Evolutionary conservation across 2,329 filamentous ascomycete genomes (phyloP).

Genomic region (Epichloe sibirici): DNA sequence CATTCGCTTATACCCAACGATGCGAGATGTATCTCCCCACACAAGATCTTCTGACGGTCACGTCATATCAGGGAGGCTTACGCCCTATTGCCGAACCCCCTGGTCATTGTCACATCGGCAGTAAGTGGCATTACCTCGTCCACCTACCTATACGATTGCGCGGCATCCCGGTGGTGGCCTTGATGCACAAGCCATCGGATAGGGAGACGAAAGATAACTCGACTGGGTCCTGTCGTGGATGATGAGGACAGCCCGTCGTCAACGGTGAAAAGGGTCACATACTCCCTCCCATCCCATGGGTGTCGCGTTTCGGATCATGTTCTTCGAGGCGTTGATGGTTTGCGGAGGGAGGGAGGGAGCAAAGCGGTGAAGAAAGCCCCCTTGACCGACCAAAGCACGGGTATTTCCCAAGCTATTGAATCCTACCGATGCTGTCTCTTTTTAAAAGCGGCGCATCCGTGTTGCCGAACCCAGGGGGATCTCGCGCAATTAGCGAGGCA

Average conservation of each 20-base stretch:
- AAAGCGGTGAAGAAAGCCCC: too few species aligned
- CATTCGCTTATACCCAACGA: neutral
- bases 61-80: neutral
- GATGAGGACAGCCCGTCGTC: neutral
- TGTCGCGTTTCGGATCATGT: too few species aligned
- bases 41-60: neutral
- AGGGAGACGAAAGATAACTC: neutral
- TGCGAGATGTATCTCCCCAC: neutral
- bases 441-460: too few species aligned
- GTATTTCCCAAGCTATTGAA: too few species aligned
- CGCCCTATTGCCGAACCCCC: neutral
- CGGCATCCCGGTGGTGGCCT: constrained; percentile 7
- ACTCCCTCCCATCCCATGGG: too few species aligned
- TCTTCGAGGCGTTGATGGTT: too few species aligned
- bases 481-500: too few species aligned
- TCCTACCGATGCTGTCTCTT: too few species aligned
- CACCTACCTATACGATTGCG: neutral
- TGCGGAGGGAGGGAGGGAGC: too few species aligned
- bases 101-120: neutral
- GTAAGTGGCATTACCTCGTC: neutral
- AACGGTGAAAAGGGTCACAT: too few species aligned
- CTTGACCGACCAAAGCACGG: too few species aligned
- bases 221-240: neutral
- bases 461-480: too few species aligned
- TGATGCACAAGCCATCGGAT: constrained; percentile 10